Evolutionary conservation across 345 rosid species (phyloP).

Genomic region (Heritiera littoralis): DNA sequence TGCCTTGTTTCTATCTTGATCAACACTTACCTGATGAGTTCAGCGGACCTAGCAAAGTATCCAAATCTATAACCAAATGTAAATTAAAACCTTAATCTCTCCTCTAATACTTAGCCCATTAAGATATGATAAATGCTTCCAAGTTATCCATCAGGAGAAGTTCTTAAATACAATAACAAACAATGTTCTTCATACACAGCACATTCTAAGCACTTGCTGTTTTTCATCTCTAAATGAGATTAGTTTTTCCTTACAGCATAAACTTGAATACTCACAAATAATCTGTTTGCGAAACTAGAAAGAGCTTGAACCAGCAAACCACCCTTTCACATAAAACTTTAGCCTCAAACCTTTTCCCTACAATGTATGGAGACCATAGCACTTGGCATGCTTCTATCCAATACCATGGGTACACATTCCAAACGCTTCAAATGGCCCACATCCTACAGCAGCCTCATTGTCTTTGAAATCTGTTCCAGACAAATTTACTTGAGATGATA

Average conservation of each 20-base stretch:
- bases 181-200: constrained; percentile 37
- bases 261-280: constrained; percentile 33
- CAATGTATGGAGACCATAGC: constrained; percentile 25
- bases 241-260: constrained; percentile 43
- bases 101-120: constrained; percentile 23
- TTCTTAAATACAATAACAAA: constrained; percentile 30
- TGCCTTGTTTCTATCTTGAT: constrained; percentile 24
- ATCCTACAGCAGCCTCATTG: constrained; percentile 60
- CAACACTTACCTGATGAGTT: constrained; percentile 27
- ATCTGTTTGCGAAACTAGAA: constrained; percentile 32
- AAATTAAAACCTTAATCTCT: constrained; percentile 23
- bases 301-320: constrained; percentile 36
- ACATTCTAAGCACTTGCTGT: constrained; percentile 37
- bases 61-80: constrained; percentile 23
- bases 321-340: constrained; percentile 27
- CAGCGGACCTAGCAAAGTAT: constrained; percentile 20
- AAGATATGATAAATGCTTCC: constrained; percentile 32
- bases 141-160: constrained; percentile 22
- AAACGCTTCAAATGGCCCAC: constrained; percentile 50
- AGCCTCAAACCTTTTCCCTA: constrained; percentile 22
- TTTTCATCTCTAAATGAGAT: constrained; percentile 32
- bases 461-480: constrained; percentile 64
- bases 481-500: constrained; percentile 55
- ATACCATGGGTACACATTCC: constrained; percentile 19
- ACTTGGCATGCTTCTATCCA: constrained; percentile 38